Base-by-base conservation (phyloP, 108 stramenopile genomes). In the Pseudonitzschia multiseries region DNA sequence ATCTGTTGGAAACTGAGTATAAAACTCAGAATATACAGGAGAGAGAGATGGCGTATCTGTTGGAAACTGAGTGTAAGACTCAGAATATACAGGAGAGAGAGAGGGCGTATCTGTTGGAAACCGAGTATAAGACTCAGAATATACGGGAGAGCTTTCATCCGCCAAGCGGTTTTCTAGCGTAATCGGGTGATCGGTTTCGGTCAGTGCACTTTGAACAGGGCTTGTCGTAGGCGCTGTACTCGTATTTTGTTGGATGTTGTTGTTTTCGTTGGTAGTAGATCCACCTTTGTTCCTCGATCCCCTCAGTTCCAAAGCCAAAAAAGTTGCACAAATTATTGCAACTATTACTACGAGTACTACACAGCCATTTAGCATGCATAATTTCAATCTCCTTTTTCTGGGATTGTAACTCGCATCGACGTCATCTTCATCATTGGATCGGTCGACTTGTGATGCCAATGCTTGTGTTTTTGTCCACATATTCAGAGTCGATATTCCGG, bases 321-420 rank as follows among this genome's bases (percentile, higher is more conserved):
- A 22, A 48, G 43, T 27, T 12, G 66, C n/a, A 40, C 44, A 67
- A 46, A 67, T 29, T 43, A 67, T 67, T 20, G 44, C 66, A 44
- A 24, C 66, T 43, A 67, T 67, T 21, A 48, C 0, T 24, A 67
- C 10, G 12, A 50, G 4, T 28, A 46, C 46, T 8, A 48, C 17
- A 48, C 66, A 67, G 46, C 6, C 18, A 48, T 67, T 67, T 3
- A 67, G 8, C 14, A 67, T 22, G 44, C 42, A 48, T 31, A 67
- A 17, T 48, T 67, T 67, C 26, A 44, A 21, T 24, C 28, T 67
- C n/a, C 46, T 67, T 29, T 48, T 67, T 21, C 28, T 67, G 18
- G 22, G 64, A 65, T 43, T 65, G 64, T 6, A 40, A 41, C 9
- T 24, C 13, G 0, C 26, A 12, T 67, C 66, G 27, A n/a, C 44